phyloP scores from a whole-genome alignment of 495 filamentous ascomycete genomes.

The Trichodelitschia bisporula region DNA sequence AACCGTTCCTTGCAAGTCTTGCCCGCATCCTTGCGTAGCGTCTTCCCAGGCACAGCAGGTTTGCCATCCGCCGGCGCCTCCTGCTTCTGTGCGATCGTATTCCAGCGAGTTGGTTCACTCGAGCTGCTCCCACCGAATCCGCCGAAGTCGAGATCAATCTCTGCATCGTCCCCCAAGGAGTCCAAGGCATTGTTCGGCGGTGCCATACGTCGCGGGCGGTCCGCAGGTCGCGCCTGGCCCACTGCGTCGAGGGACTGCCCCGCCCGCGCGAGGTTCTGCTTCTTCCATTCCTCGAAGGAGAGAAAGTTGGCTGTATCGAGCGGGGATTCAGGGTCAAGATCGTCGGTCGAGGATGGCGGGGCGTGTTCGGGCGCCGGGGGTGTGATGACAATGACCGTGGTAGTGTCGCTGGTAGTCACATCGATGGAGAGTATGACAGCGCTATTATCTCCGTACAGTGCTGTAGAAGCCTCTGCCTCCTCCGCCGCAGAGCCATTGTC shows the following conservation, averaged over 20 bases:
- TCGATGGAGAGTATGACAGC: no score
- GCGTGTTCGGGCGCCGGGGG: conserved; percentile 9
- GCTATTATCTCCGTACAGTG: no score
- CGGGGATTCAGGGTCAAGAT: conserved; percentile 37
- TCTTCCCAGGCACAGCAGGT: conserved; percentile 19
- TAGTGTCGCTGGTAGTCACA: no score
- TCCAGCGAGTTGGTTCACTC: neutral
- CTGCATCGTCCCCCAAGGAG: conserved; percentile 61
- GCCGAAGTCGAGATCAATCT: conserved; percentile 78
- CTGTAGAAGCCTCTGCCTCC: conserved; percentile 3
- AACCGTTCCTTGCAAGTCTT: conserved; percentile 89
- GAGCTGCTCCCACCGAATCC: conserved; percentile 23
- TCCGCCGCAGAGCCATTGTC: conserved; percentile 5
- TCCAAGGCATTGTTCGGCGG: conserved; percentile 41
- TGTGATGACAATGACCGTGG: conserved; percentile 3
- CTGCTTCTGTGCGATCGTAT: neutral
- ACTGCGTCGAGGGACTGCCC: conserved; percentile 64
- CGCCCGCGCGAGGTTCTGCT: conserved; percentile 65
- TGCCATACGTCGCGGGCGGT: conserved; percentile 23
- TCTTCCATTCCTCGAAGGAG: conserved; percentile 97
- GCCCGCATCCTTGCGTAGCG: conserved; percentile 61
- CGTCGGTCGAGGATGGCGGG: no score
- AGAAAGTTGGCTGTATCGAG: conserved; percentile 73
- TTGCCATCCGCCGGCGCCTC: conserved; percentile 8
- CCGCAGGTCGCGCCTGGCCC: conserved; percentile 21